These are phyloP conservation scores for Spinacia oleracea DNA, from an alignment of 179 eudicot genomes.

Conservation along the genomic window DNA sequence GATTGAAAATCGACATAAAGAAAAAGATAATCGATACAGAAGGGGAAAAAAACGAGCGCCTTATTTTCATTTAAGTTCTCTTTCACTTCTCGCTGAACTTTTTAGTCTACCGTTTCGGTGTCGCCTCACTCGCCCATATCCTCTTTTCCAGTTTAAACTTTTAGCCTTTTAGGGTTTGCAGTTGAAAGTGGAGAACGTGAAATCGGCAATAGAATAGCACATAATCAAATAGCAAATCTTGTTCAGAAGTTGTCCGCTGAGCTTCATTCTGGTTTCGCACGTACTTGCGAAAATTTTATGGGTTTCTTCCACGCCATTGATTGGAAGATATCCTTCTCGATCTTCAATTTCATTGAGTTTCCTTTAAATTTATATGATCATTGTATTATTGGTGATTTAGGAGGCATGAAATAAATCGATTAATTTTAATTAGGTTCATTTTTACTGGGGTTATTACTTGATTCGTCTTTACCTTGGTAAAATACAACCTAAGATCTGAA, in stretches of 20 bases:
- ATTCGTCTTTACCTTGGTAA: background rate
- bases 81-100: too few relatives aligned
- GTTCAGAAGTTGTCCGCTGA: slow-evolving; percentile 49
- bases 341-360: too few relatives aligned
- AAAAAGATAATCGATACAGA: too few relatives aligned
- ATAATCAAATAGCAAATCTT: slow-evolving; percentile 72
- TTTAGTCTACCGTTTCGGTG: too few relatives aligned
- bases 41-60: too few relatives aligned
- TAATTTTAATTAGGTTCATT: background rate
- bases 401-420: background rate
- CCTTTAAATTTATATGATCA: too few relatives aligned
- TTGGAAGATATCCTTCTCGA: slow-evolving; percentile 74
- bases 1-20: too few relatives aligned
- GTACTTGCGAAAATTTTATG: slow-evolving; percentile 61
- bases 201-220: slow-evolving; percentile 62
- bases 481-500: background rate
- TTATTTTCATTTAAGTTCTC: too few relatives aligned
- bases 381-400: too few relatives aligned
- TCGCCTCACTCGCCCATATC: too few relatives aligned
- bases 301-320: slow-evolving; percentile 86
- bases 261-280: slow-evolving; percentile 58
- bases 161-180: too few relatives aligned
- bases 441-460: background rate
- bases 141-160: too few relatives aligned
- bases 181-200: slow-evolving; percentile 77